These are phyloP conservation scores for Dictyostelium brefeldianum DNA, from an alignment of 78 protist species.

Conservation along the genomic window DNA sequence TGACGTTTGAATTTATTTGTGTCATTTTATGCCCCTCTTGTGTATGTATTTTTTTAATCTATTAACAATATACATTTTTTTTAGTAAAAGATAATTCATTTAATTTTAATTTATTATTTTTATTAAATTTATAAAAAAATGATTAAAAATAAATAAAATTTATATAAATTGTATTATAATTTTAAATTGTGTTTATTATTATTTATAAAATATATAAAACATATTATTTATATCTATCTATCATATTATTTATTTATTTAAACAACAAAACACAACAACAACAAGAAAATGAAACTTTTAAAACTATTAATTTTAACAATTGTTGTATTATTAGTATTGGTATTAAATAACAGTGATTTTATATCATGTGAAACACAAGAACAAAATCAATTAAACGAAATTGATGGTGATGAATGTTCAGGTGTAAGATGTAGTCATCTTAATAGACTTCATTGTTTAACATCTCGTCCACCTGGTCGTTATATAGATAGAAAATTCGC, in stretches of 20 bases:
- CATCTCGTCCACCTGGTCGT: neutral
- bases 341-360: too few relatives aligned
- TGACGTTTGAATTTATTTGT: too few relatives aligned
- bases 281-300: neutral
- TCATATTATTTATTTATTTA: too few relatives aligned
- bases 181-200: neutral
- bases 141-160: too few relatives aligned
- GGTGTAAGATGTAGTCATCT: neutral
- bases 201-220: neutral
- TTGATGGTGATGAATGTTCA: constrained; percentile 16
- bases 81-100: constrained; percentile 10
- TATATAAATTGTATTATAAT: neutral
- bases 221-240: neutral
- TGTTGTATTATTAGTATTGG: neutral
- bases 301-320: neutral
- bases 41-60: too few relatives aligned
- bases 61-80: neutral
- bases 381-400: neutral
- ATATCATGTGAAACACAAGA: neutral
- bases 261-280: neutral
- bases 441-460: neutral
- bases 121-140: neutral
- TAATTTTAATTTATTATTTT: constrained; percentile 3
- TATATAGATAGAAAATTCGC: neutral
- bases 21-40: too few relatives aligned